Base-by-base conservation (phyloP, 345 rosid species). In the Acer campestre region DNA sequence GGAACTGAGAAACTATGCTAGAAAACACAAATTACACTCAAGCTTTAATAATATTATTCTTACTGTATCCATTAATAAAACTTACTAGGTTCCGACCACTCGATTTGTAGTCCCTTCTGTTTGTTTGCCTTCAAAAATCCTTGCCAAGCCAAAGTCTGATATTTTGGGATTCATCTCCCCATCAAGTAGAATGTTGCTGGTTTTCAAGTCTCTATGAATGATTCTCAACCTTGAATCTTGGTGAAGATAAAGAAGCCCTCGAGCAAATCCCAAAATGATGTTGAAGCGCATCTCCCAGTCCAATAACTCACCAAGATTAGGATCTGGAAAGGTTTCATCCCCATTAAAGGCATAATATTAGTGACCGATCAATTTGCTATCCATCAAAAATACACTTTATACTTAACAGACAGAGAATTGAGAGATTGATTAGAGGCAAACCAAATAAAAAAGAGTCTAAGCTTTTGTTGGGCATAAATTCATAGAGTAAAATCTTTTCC, bases 11-110 rank as follows among this genome's bases (percentile, higher is more conserved):
- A 77, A 84, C 4, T 70, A 18, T 61, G 35, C 16, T 73, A 20
- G 2, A 35, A 9, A 10, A 73, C 3, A 61, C 14, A 44, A 44
- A 73, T 10, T 1, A 17, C 38, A 35, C 0, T 17, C 23, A 56
- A 56, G 2, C 7, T 1, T 23, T 46, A 4, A 16, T 31, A 29
- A 6, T 18, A 66, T 66, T 16, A 66, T 35, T 9, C 1, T 42
- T 42, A 42, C 7, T 67, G 44, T 18, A 10, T 63, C 17, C 44
- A 18, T 63, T 17, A 22, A 25, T 49, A 51, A 4, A 78, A 76
- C 86, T 87, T 82, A 90, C 98, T 87, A 90, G 35, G 98, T 94
- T 78, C 97, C 93, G 0, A 89, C 90, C 14, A 92, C 89, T 77
- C 89, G 79, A 31, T 78, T 80, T 31, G 97, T 93, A 80, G 78